A percentile compares a stretch with the other conserved stretches of the same genome.
Evolutionary conservation across 2,329 filamentous ascomycete genomes (phyloP).

Genomic region (Monilinia polystroma): DNA sequence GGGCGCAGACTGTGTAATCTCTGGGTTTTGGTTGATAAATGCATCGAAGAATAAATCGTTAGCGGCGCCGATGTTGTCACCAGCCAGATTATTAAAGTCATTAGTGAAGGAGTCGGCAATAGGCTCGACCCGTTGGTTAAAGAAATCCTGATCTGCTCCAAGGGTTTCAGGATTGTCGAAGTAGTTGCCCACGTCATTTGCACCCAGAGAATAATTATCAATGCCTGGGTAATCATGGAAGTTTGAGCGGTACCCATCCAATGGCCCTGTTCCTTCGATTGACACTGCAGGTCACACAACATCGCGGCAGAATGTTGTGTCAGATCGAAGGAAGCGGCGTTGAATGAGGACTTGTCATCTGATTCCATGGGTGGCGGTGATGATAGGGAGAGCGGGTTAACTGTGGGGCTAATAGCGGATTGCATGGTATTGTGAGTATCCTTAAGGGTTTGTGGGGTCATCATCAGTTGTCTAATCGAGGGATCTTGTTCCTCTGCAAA

Average conservation of each 20-base stretch:
- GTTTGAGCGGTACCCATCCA: conserved; percentile 40
- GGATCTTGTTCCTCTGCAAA: conserved; percentile 49
- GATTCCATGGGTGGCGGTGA: conserved; percentile 49
- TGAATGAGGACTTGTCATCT: conserved; percentile 46
- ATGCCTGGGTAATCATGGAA: conserved; percentile 53
- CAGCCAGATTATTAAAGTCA: conserved; percentile 67
- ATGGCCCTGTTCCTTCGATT: conserved; percentile 60
- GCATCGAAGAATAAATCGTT: conserved; percentile 53
- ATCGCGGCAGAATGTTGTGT: conserved; percentile 99
- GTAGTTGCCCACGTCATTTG: conserved; percentile 56
- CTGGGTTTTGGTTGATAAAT: conserved; percentile 52
- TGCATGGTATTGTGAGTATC: conserved; percentile 36
- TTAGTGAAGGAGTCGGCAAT: conserved; percentile 64
- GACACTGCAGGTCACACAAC: conserved; percentile 99
- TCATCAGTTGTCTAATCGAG: conserved; percentile 27
- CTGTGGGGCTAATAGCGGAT: conserved; percentile 47
- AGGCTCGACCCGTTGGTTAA: conserved; percentile 76
- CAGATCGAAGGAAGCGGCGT: conserved; percentile 64
- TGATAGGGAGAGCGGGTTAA: conserved; percentile 62
- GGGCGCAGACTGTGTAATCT: conserved; percentile 36
- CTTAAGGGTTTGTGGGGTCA: conserved; percentile 33
- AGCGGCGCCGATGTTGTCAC: conserved; percentile 56
- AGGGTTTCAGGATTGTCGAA: conserved; percentile 66
- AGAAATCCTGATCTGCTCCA: conserved; percentile 73
- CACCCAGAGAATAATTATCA: conserved; percentile 60